Evolutionary conservation across 2,329 filamentous ascomycete genomes (phyloP).

Genomic region (Aureobasidium vineae): DNA sequence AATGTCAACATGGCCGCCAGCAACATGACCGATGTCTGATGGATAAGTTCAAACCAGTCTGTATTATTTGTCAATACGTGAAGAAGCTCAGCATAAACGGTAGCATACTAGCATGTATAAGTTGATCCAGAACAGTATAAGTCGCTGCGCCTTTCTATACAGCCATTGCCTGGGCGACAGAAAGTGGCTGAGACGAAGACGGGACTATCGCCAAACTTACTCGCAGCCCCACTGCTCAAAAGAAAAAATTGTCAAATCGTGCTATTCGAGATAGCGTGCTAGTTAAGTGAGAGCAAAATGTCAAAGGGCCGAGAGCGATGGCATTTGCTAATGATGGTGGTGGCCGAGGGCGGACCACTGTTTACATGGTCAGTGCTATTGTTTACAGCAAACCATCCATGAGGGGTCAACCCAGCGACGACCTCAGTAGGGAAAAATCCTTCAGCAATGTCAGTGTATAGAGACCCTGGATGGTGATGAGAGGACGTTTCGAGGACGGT

Average conservation of each 20-base stretch:
- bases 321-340: slow-evolving; percentile 22
- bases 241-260: slow-evolving; percentile 9
- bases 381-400: slow-evolving; percentile 16
- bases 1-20: background rate
- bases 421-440: background rate
- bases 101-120: background rate
- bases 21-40: background rate
- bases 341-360: slow-evolving; percentile 9
- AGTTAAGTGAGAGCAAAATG: background rate
- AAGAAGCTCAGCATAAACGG: background rate
- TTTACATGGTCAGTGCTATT: slow-evolving; percentile 20
- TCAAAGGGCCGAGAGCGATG: slow-evolving; percentile 11
- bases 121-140: background rate
- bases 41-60: background rate
- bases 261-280: slow-evolving; percentile 3
- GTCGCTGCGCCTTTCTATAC: background rate
- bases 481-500: background rate
- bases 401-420: slow-evolving; percentile 15
- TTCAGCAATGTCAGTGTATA: slow-evolving; percentile 3
- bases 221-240: slow-evolving; percentile 17
- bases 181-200: slow-evolving; percentile 15
- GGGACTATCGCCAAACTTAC: background rate
- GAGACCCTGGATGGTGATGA: background rate
- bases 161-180: slow-evolving; percentile 8
- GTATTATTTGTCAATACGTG: background rate